Conservation (phyloP, 1,139 yeast genomes). For the Taphrina populina region DNA sequence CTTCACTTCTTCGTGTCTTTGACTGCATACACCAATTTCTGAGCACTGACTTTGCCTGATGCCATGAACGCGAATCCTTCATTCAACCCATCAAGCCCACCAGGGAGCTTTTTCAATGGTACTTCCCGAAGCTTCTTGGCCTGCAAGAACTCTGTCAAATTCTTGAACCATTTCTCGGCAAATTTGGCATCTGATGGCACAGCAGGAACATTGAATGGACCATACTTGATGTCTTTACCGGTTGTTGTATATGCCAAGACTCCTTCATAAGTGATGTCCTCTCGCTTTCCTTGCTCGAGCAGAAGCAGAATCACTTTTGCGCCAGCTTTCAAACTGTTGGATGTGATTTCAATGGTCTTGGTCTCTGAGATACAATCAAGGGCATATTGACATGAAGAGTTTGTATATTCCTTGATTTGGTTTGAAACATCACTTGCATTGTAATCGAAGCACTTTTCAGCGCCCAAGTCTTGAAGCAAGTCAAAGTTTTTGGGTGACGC, state of each 20-base stretch:
- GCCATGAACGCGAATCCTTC: conserved; percentile 32
- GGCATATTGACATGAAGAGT: conserved; percentile 53
- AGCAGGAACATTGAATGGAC: conserved; percentile 19
- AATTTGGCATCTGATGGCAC: conserved; percentile 34
- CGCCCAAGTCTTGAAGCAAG: conserved; percentile 55
- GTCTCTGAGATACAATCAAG: conserved; percentile 56
- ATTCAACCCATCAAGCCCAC: conserved; percentile 37
- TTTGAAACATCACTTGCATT: conserved; percentile 53
- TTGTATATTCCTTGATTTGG: conserved; percentile 51
- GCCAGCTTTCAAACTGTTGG: background rate
- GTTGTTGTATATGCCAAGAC: conserved; percentile 24
- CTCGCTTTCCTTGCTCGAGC: no score
- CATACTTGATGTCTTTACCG: conserved; percentile 16
- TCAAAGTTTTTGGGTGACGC: conserved; percentile 54
- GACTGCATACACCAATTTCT: conserved; percentile 30
- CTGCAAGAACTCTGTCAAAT: conserved; percentile 36
- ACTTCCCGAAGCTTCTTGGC: conserved; percentile 35
- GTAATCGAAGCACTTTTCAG: conserved; percentile 62
- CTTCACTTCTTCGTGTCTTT: conserved; percentile 18
- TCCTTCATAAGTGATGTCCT: conserved; percentile 2
- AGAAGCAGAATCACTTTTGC: conserved; percentile 23
- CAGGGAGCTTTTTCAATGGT: conserved; percentile 32
- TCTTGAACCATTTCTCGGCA: conserved; percentile 31
- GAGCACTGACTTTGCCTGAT: conserved; percentile 36
- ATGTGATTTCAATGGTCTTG: conserved; percentile 4